Conservation (phyloP, 495 filamentous ascomycete genomes). For the Podospora bellae-mahoneyi region DNA sequence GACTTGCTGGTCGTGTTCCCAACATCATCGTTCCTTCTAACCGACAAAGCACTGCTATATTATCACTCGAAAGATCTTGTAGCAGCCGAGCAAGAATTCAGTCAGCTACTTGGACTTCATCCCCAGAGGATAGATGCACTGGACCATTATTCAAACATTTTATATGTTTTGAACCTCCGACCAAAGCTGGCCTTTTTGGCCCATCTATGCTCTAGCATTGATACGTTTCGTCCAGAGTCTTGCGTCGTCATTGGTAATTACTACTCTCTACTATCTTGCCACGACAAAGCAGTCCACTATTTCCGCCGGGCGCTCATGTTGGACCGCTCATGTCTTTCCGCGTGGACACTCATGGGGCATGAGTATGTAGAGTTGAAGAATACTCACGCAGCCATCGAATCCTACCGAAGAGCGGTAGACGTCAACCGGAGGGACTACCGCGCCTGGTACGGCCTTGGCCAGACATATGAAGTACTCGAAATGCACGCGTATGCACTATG, state of each 20-base stretch:
- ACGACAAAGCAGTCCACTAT: conserved; percentile 97
- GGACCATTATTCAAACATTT: conserved; percentile 94
- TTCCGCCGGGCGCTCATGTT: conserved; percentile 95
- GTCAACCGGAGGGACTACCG: conserved; percentile 96
- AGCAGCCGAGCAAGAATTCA: conserved; percentile 80
- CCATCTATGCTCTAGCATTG: conserved; percentile 80
- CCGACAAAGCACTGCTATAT: conserved; percentile 78
- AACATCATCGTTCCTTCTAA: conserved; percentile 79
- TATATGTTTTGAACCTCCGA: conserved; percentile 84
- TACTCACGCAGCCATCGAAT: conserved; percentile 96
- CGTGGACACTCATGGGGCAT: conserved; percentile 99
- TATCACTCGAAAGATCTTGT: conserved; percentile 96
- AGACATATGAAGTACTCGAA: conserved; percentile 95
- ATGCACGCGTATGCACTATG: conserved; percentile 96
- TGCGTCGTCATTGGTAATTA: conserved; percentile 98
- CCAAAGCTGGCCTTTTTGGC: conserved; percentile 91
- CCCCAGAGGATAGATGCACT: conserved; percentile 87
- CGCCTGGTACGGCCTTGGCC: conserved; percentile 96
- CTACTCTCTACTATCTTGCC: conserved; percentile 85
- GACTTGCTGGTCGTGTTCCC: conserved; percentile 83
- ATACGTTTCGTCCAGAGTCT: conserved; percentile 95
- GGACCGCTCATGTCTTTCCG: conserved; percentile 85
- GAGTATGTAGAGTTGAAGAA: conserved; percentile 99
- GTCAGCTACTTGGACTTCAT: conserved; percentile 68
- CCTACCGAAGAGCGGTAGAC: conserved; percentile 92